Conservation (phyloP, 1,284 basidiomycete genomes). For the Boletus smithii region DNA sequence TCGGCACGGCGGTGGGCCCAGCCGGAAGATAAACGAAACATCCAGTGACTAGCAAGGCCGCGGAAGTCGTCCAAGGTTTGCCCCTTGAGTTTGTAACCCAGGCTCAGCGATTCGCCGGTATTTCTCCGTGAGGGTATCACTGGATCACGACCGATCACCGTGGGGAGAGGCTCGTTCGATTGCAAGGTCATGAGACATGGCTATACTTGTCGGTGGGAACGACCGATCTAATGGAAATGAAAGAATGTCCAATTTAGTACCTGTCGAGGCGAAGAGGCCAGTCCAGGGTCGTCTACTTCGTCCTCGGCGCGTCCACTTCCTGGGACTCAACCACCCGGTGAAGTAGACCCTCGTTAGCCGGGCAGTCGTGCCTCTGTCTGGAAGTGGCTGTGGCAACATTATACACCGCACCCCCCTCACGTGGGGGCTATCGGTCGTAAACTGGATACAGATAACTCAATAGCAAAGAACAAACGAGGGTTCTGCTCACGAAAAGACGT, state of each 20-base stretch:
- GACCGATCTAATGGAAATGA: neutral
- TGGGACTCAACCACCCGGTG: neutral
- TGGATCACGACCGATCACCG: neutral
- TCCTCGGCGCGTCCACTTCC: neutral
- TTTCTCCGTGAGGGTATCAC: neutral
- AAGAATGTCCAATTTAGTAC: conserved; percentile 3
- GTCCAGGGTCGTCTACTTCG: neutral
- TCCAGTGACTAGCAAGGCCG: neutral
- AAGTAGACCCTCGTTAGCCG: neutral
- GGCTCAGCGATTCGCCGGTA: neutral
- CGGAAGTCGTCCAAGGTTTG: neutral
- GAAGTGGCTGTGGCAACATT: conserved; percentile 7
- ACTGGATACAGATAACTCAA: neutral
- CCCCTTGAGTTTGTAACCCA: neutral
- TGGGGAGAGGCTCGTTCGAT: neutral
- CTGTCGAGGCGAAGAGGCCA: neutral
- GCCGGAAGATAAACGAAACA: conserved; percentile 4
- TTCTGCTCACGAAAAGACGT: neutral
- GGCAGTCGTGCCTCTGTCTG: neutral
- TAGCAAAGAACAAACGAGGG: neutral
- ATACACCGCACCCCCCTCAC: neutral
- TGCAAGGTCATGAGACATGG: neutral
- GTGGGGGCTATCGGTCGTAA: neutral
- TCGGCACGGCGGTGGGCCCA: conserved; percentile 12
- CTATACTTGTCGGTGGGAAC: neutral